A percentile compares a stretch with the other conserved stretches of the same genome.
phyloP scores from a whole-genome alignment of 805 yeast species.

The Yarrowia alimentaria region DNA sequence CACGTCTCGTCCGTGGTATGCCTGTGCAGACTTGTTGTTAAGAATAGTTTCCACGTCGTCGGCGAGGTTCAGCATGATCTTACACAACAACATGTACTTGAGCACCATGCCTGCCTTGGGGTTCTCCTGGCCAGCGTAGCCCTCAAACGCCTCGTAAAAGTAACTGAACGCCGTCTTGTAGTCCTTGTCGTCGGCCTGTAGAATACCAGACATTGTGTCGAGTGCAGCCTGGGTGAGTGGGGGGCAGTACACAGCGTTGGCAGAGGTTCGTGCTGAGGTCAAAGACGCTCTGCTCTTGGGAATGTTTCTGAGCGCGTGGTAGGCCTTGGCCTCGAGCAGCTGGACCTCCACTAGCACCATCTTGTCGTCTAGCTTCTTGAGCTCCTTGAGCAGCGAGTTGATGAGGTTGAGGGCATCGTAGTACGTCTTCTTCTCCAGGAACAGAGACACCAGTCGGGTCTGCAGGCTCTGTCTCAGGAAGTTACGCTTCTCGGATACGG shows the following conservation, averaged over 20 bases:
- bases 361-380: slow-evolving; percentile 93
- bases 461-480: slow-evolving; percentile 87
- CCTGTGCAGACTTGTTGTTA: slow-evolving; percentile 66
- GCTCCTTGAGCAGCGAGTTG: slow-evolving; percentile 70
- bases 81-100: slow-evolving; percentile 88
- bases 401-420: slow-evolving; percentile 72
- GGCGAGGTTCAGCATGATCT: slow-evolving; percentile 84
- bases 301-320: slow-evolving; percentile 85
- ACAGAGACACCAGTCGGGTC: slow-evolving; percentile 73
- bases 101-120: slow-evolving; percentile 65
- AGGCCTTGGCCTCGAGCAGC: slow-evolving; percentile 82
- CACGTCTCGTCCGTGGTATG: slow-evolving; percentile 77
- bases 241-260: slow-evolving; percentile 95
- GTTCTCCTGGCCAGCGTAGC: slow-evolving; percentile 61
- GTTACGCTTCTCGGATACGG: slow-evolving; percentile 74
- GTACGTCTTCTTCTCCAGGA: slow-evolving; percentile 62
- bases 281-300: slow-evolving; percentile 89
- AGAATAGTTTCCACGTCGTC: slow-evolving; percentile 82
- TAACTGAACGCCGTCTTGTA: slow-evolving; percentile 94
- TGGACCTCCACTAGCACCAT: slow-evolving; percentile 94
- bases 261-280: slow-evolving; percentile 94
- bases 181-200: slow-evolving; percentile 96
- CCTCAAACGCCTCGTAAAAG: slow-evolving; percentile 93
- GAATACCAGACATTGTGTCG: slow-evolving; percentile 91
- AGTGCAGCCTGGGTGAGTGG: slow-evolving; percentile 91